These are phyloP conservation scores for Fragaria ananassa DNA, from an alignment of 306 rosid species.

Conservation along the genomic window DNA sequence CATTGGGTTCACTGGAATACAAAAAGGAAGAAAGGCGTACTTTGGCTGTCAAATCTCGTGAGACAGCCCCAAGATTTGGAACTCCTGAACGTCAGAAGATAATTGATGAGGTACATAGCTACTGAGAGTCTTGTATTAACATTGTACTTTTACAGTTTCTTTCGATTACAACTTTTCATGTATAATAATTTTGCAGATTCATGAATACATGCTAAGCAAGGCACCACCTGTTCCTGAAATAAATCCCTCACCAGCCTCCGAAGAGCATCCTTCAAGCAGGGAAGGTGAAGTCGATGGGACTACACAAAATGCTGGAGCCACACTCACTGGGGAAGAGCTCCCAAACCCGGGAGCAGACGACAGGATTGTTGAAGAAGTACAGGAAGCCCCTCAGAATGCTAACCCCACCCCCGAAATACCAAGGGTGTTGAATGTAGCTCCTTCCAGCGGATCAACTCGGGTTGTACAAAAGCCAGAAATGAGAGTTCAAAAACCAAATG, in stretches of 20 bases:
- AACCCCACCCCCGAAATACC: slow-evolving; percentile 30
- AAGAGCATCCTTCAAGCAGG: slow-evolving; percentile 40
- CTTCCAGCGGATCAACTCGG: slow-evolving; percentile 40
- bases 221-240: slow-evolving; percentile 62
- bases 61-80: slow-evolving; percentile 70
- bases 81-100: slow-evolving; percentile 79
- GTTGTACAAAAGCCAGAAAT: slow-evolving; percentile 40
- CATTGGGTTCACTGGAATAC: slow-evolving; percentile 88
- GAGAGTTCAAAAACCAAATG: slow-evolving; percentile 50
- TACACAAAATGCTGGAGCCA: slow-evolving; percentile 36
- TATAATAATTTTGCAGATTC: slow-evolving; percentile 48
- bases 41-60: slow-evolving; percentile 82
- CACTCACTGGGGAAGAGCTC: slow-evolving; percentile 34
- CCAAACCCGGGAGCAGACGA: slow-evolving; percentile 41
- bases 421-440: slow-evolving; percentile 39
- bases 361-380: slow-evolving; percentile 50
- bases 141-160: neutral
- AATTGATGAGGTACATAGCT: slow-evolving; percentile 52
- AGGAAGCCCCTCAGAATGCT: slow-evolving; percentile 33
- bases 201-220: slow-evolving; percentile 80
- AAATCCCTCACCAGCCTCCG: slow-evolving; percentile 37
- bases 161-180: neutral
- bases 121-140: neutral
- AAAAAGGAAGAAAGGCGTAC: slow-evolving; percentile 81
- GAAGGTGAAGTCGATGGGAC: slow-evolving; percentile 37